Base-by-base conservation (phyloP, 176 grass and related monocot genomes). In the Melocanna baccifera region DNA sequence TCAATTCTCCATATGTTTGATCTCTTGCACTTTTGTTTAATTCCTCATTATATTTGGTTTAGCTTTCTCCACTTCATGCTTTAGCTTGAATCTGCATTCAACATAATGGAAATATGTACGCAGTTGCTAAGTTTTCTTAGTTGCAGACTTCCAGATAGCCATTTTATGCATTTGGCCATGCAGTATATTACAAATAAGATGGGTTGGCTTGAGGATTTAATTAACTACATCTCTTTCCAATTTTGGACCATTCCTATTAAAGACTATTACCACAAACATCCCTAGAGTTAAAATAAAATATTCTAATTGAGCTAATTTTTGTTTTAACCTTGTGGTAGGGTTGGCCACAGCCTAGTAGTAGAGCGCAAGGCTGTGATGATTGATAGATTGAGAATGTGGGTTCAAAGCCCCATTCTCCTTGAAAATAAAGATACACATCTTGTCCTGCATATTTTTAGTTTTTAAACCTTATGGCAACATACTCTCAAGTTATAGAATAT, bases 1-100 rank as follows among this genome's bases (percentile, higher is more conserved):
- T 73, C 4, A 73, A 20, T 88, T 88, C 25, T 56, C 20, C 22
- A 19, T 79, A 56, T 55, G 9, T 56, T 72, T 74, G 28, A 58
- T 73, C 32, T 71, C 1, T 80, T 73, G n/a, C 30, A 64, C n/a
- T 48, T 79, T 56, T 63, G n/a, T 62, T 80, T 53, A 47, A 39
- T 53, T 36, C 53, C 9, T 25, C 28, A 37, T 59, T 47, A 14
- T 48, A 50, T 69, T 88, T 73, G 26, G 57, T 72, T 59, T 37
- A 50, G 22, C 29, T 70, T 41, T 78, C 39, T 77, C 41, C 46
- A 50, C 23, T 40, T 42, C n/a, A 52, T 52, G 36, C 11, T 79
- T 62, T 19, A 18, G 22, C 6, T 51, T 56, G 45, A 56, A 65
- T 55, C 48, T 80, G 63, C 25, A 66, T 81, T 81, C 25, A 67